These are phyloP conservation scores for Racocetra persica DNA, from an alignment of 371 early-diverging fungal genomes.

Conservation along the genomic window DNA sequence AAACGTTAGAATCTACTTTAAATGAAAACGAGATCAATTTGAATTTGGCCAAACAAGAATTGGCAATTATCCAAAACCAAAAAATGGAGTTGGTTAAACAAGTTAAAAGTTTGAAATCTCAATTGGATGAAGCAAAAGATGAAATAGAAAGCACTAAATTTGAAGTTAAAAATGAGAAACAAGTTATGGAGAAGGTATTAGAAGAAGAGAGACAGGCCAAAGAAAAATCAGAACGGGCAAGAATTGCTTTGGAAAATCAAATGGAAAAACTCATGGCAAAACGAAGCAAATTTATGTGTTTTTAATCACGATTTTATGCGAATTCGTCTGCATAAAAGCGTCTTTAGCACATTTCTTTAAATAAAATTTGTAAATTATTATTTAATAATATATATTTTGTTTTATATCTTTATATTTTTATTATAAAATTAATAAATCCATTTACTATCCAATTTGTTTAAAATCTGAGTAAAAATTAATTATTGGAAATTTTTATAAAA, in stretches of 20 bases:
- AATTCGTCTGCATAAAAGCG: no score
- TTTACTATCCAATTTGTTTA: no score
- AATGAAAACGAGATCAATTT: constrained; percentile 46
- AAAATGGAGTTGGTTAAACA: not conserved
- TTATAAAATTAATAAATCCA: no score
- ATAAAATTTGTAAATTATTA: no score
- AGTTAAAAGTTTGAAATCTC: not conserved
- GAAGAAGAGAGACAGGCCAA: constrained; percentile 44
- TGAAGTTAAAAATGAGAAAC: constrained; percentile 38
- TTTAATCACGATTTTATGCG: constrained; percentile 37
- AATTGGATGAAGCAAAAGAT: constrained; percentile 2
- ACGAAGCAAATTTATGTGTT: constrained; percentile 52
- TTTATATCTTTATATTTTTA: no score
- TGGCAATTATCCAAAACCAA: not conserved
- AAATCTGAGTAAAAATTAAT: no score
- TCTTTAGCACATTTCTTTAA: no score
- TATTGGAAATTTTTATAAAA: no score
- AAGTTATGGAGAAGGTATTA: constrained; percentile 39
- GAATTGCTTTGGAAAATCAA: constrained; percentile 44
- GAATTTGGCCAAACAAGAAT: constrained; percentile 40
- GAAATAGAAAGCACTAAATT: constrained; percentile 23
- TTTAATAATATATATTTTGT: no score
- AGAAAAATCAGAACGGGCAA: constrained; percentile 47
- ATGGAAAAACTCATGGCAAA: constrained; percentile 49
- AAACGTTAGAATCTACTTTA: constrained; percentile 47